Conservation (phyloP, 139 green algal genomes). For the Microglena sp. region DNA sequence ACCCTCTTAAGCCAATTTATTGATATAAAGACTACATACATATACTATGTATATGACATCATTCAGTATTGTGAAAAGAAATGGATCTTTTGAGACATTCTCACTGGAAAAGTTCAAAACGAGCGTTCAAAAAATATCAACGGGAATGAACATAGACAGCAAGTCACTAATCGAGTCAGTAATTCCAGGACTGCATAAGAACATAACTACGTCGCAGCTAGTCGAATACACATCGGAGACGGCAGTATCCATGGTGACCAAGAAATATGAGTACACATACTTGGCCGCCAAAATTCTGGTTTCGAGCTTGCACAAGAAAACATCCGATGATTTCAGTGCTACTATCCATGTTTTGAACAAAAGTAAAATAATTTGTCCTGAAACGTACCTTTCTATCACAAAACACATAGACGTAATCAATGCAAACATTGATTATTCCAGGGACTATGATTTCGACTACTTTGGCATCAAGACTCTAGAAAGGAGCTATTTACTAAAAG, state of each 20-base stretch:
- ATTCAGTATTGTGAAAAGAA: no score
- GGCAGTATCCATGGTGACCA: not conserved
- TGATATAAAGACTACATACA: no score
- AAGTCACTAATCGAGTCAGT: no score
- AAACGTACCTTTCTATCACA: not conserved
- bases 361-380: not conserved
- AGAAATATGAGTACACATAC: not conserved
- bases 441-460: conserved; percentile 20
- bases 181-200: no score
- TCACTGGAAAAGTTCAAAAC: no score
- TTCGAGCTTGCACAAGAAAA: conserved; percentile 19
- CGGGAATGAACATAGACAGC: no score
- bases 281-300: conserved; percentile 6
- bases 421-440: conserved; percentile 6
- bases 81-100: no score
- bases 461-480: conserved; percentile 28
- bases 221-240: conserved; percentile 64
- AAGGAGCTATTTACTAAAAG: conserved; percentile 16
- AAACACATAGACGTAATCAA: no score
- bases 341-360: conserved; percentile 1
- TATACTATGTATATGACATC: no score
- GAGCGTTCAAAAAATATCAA: no score
- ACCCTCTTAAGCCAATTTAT: no score
- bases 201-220: conserved; percentile 86
- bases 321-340: not conserved